Conservation (phyloP, 768 basidiomycete species). For the Agaricus subrufescens region DNA sequence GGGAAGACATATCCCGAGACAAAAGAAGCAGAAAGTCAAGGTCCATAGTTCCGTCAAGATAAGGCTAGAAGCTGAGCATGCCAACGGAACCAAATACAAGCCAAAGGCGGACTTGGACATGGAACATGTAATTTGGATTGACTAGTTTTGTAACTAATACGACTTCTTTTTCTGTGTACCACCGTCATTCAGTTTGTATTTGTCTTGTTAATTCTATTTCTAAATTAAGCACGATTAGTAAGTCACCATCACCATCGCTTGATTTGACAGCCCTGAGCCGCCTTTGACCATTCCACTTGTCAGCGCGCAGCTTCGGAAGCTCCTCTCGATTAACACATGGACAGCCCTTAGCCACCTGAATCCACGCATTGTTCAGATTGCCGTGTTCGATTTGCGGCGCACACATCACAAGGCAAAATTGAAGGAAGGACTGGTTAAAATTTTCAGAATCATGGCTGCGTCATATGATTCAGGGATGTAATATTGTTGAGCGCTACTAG, state of each 20-base stretch:
- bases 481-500: too few species aligned
- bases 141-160: slow-evolving; percentile 15
- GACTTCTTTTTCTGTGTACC: background rate
- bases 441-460: too few species aligned
- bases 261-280: background rate
- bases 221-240: background rate
- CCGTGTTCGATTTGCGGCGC: too few species aligned
- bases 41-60: slow-evolving; percentile 48
- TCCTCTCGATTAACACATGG: too few species aligned
- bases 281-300: background rate
- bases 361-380: too few species aligned
- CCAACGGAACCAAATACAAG: slow-evolving; percentile 28
- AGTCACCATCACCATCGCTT: background rate
- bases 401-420: too few species aligned
- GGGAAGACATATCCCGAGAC: slow-evolving; percentile 37
- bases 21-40: slow-evolving; percentile 32
- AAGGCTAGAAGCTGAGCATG: slow-evolving; percentile 45
- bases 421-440: too few species aligned
- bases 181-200: too few species aligned
- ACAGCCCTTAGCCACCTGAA: too few species aligned
- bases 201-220: too few species aligned
- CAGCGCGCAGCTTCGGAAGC: background rate
- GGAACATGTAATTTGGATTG: slow-evolving; percentile 29
- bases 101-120: slow-evolving; percentile 33
- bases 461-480: too few species aligned